phyloP scores from a whole-genome alignment of 2,329 filamentous ascomycete genomes.

The Aureobasidium sp. region DNA sequence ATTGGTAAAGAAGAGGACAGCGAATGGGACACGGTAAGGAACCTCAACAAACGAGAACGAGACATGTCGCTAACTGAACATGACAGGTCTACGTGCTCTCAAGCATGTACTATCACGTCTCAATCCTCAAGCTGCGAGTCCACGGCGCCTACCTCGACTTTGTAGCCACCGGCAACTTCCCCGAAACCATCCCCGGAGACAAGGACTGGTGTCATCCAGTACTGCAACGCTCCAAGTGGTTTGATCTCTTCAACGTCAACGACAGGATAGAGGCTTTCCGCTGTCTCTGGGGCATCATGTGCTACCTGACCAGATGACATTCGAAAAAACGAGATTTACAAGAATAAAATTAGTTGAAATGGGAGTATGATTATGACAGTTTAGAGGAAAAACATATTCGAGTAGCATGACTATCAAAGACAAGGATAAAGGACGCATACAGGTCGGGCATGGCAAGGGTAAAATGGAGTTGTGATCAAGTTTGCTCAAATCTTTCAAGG shows the following conservation, averaged over 20 bases:
- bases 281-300: conserved; percentile 51
- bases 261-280: conserved; percentile 49
- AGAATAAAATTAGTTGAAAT: not conserved
- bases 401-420: not conserved
- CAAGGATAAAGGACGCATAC: not conserved
- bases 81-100: conserved; percentile 53
- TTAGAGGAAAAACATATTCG: too few species aligned
- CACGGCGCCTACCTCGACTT: conserved; percentile 50
- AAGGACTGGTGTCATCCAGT: conserved; percentile 44
- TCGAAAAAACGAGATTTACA: not conserved
- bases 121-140: conserved; percentile 50
- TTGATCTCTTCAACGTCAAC: conserved; percentile 46
- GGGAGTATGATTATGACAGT: not conserved
- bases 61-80: not conserved
- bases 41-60: not conserved
- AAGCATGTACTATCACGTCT: conserved; percentile 54
- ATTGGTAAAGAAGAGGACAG: conserved; percentile 44
- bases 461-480: too few species aligned
- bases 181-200: conserved; percentile 23
- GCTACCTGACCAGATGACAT: conserved; percentile 36
- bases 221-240: conserved; percentile 51
- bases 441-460: not conserved
- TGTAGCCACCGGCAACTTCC: conserved; percentile 38
- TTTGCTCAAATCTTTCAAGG: too few species aligned
- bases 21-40: conserved; percentile 44